A percentile compares a stretch with the other conserved stretches of the same genome.
phyloP scores from a whole-genome alignment of 148 eudicot species.

The Nyssa sinensis region DNA sequence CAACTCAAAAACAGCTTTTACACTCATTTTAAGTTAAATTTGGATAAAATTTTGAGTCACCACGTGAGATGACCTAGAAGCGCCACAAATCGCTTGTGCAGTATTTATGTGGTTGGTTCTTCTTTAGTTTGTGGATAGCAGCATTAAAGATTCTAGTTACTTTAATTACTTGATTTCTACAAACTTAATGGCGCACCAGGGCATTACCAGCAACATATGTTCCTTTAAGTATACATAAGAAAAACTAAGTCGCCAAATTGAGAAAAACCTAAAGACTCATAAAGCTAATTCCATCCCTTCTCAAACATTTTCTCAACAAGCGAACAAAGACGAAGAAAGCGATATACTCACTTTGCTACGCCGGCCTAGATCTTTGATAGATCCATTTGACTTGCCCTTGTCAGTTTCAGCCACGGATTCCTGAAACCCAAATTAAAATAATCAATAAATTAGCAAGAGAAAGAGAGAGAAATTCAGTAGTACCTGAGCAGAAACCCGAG shows the following conservation, averaged over 20 bases:
- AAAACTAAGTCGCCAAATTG: too few species aligned
- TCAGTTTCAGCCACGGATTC: conserved; percentile 36
- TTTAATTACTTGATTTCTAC: background rate
- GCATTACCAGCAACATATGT: too few species aligned
- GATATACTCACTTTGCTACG: conserved; percentile 57
- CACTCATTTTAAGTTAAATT: too few species aligned
- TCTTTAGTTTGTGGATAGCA: too few species aligned
- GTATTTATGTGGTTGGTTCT: too few species aligned
- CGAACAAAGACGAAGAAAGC: background rate
- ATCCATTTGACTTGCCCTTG: conserved; percentile 25
- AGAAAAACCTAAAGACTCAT: background rate
- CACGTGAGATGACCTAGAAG: too few species aligned
- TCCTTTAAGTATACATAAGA: too few species aligned
- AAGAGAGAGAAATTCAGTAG: background rate
- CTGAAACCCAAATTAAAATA: conserved; percentile 18
- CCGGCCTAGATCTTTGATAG: conserved; percentile 63
- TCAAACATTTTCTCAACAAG: background rate
- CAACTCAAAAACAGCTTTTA: too few species aligned
- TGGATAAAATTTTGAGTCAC: too few species aligned
- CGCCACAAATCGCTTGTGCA: too few species aligned
- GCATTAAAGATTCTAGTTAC: background rate
- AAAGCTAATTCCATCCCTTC: background rate
- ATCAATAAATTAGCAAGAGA: background rate
- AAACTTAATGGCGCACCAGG: background rate
- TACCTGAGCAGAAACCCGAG: conserved; percentile 18